Percentiles rank a stretch among this genome's conserved stretches.
These are phyloP conservation scores for Cajanus cajan DNA, from an alignment of 306 rosid genomes.

Conservation along the genomic window DNA sequence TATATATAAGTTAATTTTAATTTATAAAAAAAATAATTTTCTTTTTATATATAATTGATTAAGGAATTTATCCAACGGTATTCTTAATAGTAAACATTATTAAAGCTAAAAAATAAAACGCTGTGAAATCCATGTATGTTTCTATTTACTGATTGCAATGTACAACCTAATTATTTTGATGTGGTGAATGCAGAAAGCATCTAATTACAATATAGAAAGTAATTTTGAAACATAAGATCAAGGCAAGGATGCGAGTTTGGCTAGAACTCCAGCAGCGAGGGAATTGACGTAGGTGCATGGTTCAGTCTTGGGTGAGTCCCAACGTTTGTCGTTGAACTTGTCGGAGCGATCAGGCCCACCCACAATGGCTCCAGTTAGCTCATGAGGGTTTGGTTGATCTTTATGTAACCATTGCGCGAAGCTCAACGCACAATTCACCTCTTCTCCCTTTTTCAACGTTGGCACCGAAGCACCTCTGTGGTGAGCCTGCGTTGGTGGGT, in stretches of 20 bases:
- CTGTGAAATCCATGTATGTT: no score
- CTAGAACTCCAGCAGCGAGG: slow-evolving; percentile 68
- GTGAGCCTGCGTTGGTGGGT: slow-evolving; percentile 78
- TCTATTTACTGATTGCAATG: no score
- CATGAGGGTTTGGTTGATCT: slow-evolving; percentile 65
- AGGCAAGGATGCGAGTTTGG: slow-evolving; percentile 55
- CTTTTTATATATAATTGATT: no score
- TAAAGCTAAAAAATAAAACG: no score
- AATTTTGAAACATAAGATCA: neutral
- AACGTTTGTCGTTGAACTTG: slow-evolving; percentile 68
- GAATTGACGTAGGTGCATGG: slow-evolving; percentile 89
- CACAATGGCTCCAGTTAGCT: slow-evolving; percentile 85
- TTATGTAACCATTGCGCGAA: slow-evolving; percentile 50
- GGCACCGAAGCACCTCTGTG: slow-evolving; percentile 90
- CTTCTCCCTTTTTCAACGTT: neutral
- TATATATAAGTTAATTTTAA: no score
- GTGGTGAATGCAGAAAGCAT: no score
- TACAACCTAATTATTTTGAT: no score
- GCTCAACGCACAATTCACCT: slow-evolving; percentile 44
- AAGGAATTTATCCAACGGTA: no score
- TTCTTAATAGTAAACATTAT: no score
- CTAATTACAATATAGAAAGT: neutral
- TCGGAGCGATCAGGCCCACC: slow-evolving; percentile 78
- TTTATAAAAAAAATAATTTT: no score
- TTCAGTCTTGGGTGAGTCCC: slow-evolving; percentile 65